A percentile compares a stretch with the other conserved stretches of the same genome.
These are phyloP conservation scores for Plasmodium gaboni DNA, from an alignment of 169 alveolate genomes.

Conservation along the genomic window DNA sequence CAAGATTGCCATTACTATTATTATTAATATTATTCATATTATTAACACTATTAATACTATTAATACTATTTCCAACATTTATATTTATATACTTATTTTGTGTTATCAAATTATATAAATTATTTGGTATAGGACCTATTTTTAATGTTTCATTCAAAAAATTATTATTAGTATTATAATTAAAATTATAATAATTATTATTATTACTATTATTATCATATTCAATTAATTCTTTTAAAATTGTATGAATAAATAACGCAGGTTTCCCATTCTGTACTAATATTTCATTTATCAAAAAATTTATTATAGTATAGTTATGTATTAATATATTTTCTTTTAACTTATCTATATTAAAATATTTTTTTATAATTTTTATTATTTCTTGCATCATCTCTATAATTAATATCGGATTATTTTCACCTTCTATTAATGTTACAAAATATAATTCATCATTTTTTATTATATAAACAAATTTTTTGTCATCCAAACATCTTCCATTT, in stretches of 20 bases:
- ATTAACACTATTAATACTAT: not conserved
- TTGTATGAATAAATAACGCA: conserved; percentile 25
- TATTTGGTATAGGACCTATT: conserved; percentile 20
- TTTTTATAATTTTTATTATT: conserved; percentile 31
- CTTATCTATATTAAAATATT: conserved; percentile 41
- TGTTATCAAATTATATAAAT: conserved; percentile 33
- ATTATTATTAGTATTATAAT: not conserved
- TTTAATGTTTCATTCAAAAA: conserved; percentile 54
- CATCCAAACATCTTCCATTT: not conserved
- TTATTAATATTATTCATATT: not conserved
- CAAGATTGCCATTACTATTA: not conserved
- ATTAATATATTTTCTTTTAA: conserved; percentile 18
- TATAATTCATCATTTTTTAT: conserved; percentile 30
- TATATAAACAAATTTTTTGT: conserved; percentile 14
- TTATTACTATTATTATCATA: not conserved
- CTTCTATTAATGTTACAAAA: conserved; percentile 24
- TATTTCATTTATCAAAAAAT: conserved; percentile 68
- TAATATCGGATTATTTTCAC: conserved; percentile 54
- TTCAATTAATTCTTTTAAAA: conserved; percentile 43
- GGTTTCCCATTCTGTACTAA: conserved; percentile 69
- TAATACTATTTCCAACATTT: not conserved
- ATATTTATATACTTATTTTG: conserved; percentile 2
- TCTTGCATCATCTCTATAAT: conserved; percentile 57
- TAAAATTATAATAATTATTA: too few species aligned
- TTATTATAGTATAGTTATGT: conserved; percentile 49